phyloP scores from a whole-genome alignment of 2,329 filamentous ascomycete genomes.

The Torrubiellomyces zombiae region DNA sequence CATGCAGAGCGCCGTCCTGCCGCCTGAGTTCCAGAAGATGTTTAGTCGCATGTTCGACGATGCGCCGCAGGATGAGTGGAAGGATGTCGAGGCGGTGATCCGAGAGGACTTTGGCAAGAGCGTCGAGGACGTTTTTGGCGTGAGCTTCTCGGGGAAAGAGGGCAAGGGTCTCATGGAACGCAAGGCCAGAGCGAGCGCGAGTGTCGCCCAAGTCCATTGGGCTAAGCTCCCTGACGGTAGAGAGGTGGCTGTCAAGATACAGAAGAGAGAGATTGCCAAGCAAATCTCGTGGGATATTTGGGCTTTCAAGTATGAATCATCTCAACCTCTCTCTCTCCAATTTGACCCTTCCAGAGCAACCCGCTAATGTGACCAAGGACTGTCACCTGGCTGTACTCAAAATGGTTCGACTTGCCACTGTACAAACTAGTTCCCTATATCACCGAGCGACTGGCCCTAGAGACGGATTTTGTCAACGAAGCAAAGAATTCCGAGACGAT shows the following conservation, averaged over 20 bases:
- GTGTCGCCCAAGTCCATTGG: conserved; percentile 95
- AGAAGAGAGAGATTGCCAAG: conserved; percentile 83
- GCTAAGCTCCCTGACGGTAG: conserved; percentile 69
- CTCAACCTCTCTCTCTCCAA: not conserved
- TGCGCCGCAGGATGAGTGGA: conserved; percentile 83
- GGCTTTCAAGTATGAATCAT: conserved; percentile 75
- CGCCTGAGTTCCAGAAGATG: conserved; percentile 91
- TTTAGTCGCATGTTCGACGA: conserved; percentile 96
- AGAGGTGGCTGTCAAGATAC: conserved; percentile 89
- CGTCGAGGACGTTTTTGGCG: conserved; percentile 81
- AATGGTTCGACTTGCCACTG: conserved; percentile 82
- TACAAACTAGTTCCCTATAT: conserved; percentile 87
- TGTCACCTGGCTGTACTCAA: conserved; percentile 67
- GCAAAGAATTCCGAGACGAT: conserved; percentile 77
- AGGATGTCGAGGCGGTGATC: conserved; percentile 70
- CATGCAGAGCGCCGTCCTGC: conserved; percentile 90
- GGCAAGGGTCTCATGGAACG: conserved; percentile 47
- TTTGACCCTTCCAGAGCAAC: not conserved
- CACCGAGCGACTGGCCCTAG: conserved; percentile 74
- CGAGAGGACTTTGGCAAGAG: conserved; percentile 75
- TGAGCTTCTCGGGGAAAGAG: conserved; percentile 61
- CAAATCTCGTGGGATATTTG: conserved; percentile 92
- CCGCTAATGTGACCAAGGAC: too few relatives aligned
- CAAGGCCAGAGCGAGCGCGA: conserved; percentile 57
- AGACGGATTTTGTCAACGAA: conserved; percentile 91